Percentiles rank a stretch among this genome's conserved stretches.
Conservation (phyloP, 176 grass and related monocot genomes). For the Zea luxurians region DNA sequence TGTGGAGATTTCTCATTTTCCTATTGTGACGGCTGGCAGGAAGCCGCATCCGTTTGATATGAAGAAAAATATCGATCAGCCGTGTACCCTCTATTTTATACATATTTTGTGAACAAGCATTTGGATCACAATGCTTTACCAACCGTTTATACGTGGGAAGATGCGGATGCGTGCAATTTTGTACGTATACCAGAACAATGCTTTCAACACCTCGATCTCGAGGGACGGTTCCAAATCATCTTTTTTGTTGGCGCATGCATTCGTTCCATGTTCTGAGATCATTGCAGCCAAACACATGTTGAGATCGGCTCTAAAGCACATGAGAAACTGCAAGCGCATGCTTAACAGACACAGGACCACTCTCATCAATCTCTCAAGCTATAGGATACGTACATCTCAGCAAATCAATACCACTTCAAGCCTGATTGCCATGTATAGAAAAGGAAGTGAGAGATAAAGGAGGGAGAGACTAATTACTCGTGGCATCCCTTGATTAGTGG, state of each 20-base stretch:
- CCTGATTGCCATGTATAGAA: not conserved
- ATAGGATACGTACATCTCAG: constrained; percentile 26
- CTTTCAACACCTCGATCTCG: constrained; percentile 28
- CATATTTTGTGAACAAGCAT: no score
- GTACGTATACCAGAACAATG: constrained; percentile 20
- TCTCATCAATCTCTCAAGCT: not conserved
- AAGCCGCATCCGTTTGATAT: no score
- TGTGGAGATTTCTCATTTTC: no score
- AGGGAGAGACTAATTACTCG: constrained; percentile 3
- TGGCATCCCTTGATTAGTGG: constrained; percentile 46
- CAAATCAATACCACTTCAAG: constrained; percentile 15
- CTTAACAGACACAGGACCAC: constrained; percentile 16
- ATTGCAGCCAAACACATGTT: constrained; percentile 42
- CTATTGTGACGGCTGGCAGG: no score
- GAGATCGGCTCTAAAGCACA: constrained; percentile 18
- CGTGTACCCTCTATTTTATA: no score
- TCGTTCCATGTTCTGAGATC: constrained; percentile 36
- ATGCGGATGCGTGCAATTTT: constrained; percentile 21
- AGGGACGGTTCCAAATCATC: constrained; percentile 14
- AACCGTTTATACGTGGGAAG: not conserved
- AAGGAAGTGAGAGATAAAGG: not conserved
- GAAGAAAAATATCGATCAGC: no score
- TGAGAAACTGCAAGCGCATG: constrained; percentile 13
- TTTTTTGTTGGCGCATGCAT: constrained; percentile 20
- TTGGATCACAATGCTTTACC: no score